phyloP scores from a whole-genome alignment of 1,284 basidiomycete species.

The Malassezia vespertilionis region DNA sequence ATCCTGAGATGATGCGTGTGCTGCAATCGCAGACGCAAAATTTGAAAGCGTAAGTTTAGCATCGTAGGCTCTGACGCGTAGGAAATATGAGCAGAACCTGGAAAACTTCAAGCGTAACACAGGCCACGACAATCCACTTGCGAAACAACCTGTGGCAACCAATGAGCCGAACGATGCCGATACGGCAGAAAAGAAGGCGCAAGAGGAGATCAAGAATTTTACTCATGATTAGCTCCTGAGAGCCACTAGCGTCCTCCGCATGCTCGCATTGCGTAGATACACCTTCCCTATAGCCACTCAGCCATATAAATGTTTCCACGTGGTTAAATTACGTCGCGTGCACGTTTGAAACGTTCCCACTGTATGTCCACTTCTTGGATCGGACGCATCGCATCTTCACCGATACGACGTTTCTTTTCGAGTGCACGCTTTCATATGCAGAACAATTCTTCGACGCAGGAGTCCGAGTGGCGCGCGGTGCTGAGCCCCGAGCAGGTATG shows the following conservation, averaged over 20 bases:
- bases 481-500: conserved; percentile 70
- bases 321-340: too few relatives aligned
- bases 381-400: too few relatives aligned
- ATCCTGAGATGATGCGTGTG: background rate
- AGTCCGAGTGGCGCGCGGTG: conserved; percentile 74
- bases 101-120: conserved; percentile 17
- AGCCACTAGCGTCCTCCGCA: too few relatives aligned
- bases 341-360: too few relatives aligned
- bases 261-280: too few relatives aligned
- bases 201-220: conserved; percentile 1
- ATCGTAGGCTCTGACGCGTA: conserved; percentile 1
- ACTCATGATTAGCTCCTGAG: too few relatives aligned
- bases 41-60: conserved; percentile 10
- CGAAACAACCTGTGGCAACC: background rate
- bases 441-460: too few relatives aligned
- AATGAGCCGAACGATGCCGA: conserved; percentile 60
- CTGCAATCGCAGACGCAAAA: conserved; percentile 4
- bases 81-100: conserved; percentile 12
- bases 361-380: too few relatives aligned
- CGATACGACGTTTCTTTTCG: too few relatives aligned
- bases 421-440: too few relatives aligned
- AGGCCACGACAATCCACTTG: conserved; percentile 9
- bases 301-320: too few relatives aligned
- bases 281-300: too few relatives aligned
- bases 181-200: background rate